Evolutionary conservation across 2,329 filamentous ascomycete species (phyloP), one percentile per base, ranked within the genome.

Genomic region (Exophiala oligosperma): DNA sequence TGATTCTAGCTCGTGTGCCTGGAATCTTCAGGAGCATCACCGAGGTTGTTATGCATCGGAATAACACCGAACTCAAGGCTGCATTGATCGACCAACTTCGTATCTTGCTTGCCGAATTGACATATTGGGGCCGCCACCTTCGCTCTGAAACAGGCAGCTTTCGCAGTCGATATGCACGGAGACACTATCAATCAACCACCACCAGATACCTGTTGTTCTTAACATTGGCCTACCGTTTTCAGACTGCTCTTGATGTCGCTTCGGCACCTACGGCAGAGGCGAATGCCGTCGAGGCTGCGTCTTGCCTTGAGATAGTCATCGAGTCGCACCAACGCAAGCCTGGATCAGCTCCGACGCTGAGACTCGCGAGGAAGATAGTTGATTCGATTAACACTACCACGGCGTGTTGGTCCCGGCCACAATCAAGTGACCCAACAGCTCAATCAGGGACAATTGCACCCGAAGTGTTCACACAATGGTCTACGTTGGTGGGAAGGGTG

Each of bases 21-120:
- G 53, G 28, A 11, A n/a, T 60, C n/a, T 60, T 53, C 38, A 56
- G 46, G 24, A 56, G 38, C 44, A 44, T 47, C 26, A 60, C 57
- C 8, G 37, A 51, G 4, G 57, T 50, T 8, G 38, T 60, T 29
- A 21, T 53, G 7, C 35, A 54, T 12, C 38, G 28, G 12, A 35
- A 43, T 35, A 26, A 43, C 38, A 26, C 17, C 11, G 29, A 29
- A 14, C 32, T 49, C 23, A 49, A 48, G 38, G 41, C 5, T 21
- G 8, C 41, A 23, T 43, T 46, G 24, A 49, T 37, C 43, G 35
- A n/a, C 17, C 40, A 44, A n/a, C 44, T 60, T n/a, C 40, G 37
- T 12, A 23, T 28, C 8, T 49, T 60, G n/a, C 28, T 56, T 14
- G 43, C 53, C 14, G 38, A 47, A 24, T 56, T 44, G 17, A 37